Conservation (phyloP, 139 green algal species). For the Chlorella sorokiniana region DNA sequence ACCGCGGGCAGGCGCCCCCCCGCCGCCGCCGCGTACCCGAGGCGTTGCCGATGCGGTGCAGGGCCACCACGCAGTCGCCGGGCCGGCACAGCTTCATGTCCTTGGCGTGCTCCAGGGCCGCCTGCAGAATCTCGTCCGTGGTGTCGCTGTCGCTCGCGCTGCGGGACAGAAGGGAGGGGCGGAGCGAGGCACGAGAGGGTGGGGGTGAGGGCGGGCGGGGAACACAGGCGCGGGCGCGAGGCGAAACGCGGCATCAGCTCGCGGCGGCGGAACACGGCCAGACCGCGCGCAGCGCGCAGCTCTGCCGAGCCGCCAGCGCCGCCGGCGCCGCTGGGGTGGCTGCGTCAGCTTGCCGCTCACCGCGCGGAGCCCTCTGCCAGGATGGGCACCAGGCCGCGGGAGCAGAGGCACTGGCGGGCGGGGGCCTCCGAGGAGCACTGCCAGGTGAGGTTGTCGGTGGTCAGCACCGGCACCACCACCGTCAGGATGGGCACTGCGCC, state of each 20-base stretch:
- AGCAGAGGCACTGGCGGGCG: conserved; percentile 85
- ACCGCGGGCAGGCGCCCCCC: neutral
- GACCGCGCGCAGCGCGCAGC: no score
- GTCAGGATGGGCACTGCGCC: conserved; percentile 84
- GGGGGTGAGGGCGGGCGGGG: neutral
- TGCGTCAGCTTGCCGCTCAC: neutral
- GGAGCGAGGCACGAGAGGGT: neutral
- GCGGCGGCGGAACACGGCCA: no score
- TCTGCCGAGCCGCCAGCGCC: no score
- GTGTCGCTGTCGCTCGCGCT: conserved; percentile 88
- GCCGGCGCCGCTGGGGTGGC: no score
- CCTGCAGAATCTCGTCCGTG: conserved; percentile 80
- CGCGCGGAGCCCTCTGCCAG: conserved; percentile 89
- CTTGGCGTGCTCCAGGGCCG: conserved; percentile 78
- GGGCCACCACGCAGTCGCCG: conserved; percentile 89
- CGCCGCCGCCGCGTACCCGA: conserved; percentile 43
- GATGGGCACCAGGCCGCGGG: conserved; percentile 86
- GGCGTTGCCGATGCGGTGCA: conserved; percentile 94
- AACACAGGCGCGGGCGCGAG: neutral
- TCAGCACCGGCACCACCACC: conserved; percentile 89
- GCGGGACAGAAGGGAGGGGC: neutral
- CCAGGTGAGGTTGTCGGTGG: conserved; percentile 91
- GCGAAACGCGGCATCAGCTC: no score
- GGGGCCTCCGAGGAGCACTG: conserved; percentile 87
- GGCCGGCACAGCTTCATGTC: conserved; percentile 70